phyloP scores from a whole-genome alignment of 2,329 filamentous ascomycete species.

The Sphaerulina populicola region DNA sequence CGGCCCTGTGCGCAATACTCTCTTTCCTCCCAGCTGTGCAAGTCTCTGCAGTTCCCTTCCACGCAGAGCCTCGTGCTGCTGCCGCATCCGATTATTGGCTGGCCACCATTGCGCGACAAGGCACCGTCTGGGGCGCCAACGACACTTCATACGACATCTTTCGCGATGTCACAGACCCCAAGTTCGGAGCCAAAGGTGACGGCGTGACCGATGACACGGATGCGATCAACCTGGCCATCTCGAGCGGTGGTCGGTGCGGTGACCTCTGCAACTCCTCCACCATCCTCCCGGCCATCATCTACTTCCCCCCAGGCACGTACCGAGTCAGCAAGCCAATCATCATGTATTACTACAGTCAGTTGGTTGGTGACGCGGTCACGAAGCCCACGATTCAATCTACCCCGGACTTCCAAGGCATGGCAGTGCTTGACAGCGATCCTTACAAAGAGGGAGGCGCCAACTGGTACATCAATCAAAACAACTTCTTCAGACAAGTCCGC shows the following conservation, averaged over 20 bases:
- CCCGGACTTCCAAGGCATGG: slow-evolving; percentile 67
- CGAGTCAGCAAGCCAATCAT: slow-evolving; percentile 69
- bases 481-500: slow-evolving; percentile 49
- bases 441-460: slow-evolving; percentile 54
- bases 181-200: slow-evolving; percentile 45
- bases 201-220: slow-evolving; percentile 72
- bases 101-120: slow-evolving; percentile 41
- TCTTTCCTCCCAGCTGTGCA: slow-evolving; percentile 12
- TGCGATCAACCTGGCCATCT: slow-evolving; percentile 78
- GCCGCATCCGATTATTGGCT: slow-evolving; percentile 20
- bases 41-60: slow-evolving; percentile 14
- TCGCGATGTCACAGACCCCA: slow-evolving; percentile 41
- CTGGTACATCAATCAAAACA: slow-evolving; percentile 49
- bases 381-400: slow-evolving; percentile 56
- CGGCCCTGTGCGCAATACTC: slow-evolving; percentile 28
- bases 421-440: slow-evolving; percentile 79
- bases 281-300: slow-evolving; percentile 74
- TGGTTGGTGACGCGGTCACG: slow-evolving; percentile 68
- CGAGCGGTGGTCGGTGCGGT: slow-evolving; percentile 83
- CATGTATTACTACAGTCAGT: slow-evolving; percentile 87
- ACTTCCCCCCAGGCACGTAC: slow-evolving; percentile 86
- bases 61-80: slow-evolving; percentile 5
- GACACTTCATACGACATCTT: slow-evolving; percentile 56
- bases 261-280: slow-evolving; percentile 75
- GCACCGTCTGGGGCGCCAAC: slow-evolving; percentile 59